These are phyloP conservation scores for Fraxinus velutina DNA, from an alignment of 305 asterid genomes.

Conservation along the genomic window DNA sequence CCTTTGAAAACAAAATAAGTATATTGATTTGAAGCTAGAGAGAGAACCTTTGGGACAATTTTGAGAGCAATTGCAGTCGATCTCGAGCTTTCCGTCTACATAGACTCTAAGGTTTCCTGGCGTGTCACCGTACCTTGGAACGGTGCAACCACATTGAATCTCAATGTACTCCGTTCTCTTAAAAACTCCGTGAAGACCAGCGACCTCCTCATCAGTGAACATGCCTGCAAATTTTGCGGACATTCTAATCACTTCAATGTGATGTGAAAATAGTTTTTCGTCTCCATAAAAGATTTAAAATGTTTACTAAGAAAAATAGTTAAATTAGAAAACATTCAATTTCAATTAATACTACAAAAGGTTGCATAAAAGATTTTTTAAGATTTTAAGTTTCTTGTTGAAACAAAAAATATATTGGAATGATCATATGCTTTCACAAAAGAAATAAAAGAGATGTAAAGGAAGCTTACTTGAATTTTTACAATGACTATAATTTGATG, in stretches of 20 bases:
- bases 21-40: not conserved
- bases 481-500: not conserved
- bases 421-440: not conserved
- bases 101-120: slow-evolving; percentile 29
- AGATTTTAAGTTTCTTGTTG: not conserved
- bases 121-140: slow-evolving; percentile 39
- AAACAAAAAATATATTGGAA: not conserved
- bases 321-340: not conserved
- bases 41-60: slow-evolving; percentile 22
- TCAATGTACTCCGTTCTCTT: slow-evolving; percentile 25
- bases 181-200: slow-evolving; percentile 14
- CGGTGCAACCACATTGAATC: slow-evolving; percentile 39
- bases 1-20: not conserved
- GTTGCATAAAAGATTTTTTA: not conserved
- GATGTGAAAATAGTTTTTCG: not conserved
- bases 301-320: not conserved
- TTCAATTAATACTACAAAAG: not conserved
- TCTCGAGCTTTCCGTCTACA: slow-evolving; percentile 31
- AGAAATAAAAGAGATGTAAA: not conserved
- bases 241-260: not conserved
- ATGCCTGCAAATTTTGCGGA: not conserved
- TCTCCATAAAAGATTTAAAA: not conserved
- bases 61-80: slow-evolving; percentile 32
- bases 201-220: slow-evolving; percentile 31
- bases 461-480: not conserved